phyloP scores from a whole-genome alignment of 2,329 filamentous ascomycete species.

The Epichloe baconii region DNA sequence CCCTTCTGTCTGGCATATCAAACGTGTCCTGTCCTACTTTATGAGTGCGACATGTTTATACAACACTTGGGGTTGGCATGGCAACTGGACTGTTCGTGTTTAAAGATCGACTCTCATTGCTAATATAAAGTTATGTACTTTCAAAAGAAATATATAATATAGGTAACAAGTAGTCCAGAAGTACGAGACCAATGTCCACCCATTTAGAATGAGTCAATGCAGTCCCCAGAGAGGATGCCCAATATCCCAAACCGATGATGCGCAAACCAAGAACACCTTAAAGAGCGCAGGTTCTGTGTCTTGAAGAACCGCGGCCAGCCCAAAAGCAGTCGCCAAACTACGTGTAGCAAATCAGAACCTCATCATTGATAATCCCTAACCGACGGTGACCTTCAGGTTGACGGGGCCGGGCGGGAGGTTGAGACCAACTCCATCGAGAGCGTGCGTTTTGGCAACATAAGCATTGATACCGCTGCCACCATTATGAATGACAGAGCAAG shows the following conservation, averaged over 20 bases:
- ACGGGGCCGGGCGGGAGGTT: constrained; percentile 21
- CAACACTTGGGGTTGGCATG: background rate
- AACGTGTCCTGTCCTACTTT: too few relatives aligned
- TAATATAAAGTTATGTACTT: constrained; percentile 5
- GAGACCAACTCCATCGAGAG: constrained; percentile 26
- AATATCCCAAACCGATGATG: background rate
- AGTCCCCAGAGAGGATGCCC: background rate
- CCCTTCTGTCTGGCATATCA: background rate
- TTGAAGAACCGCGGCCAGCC: background rate
- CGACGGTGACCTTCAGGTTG: constrained; percentile 19
- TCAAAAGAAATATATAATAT: constrained; percentile 6
- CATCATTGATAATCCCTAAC: constrained; percentile 10
- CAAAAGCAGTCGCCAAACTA: background rate
- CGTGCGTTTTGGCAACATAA: constrained; percentile 25
- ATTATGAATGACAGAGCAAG: constrained; percentile 28
- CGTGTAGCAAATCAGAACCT: background rate
- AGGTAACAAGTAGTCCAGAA: constrained; percentile 5
- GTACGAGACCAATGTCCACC: background rate
- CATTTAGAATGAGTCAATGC: constrained; percentile 1
- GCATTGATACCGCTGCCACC: constrained; percentile 24
- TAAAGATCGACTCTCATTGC: background rate
- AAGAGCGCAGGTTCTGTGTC: background rate
- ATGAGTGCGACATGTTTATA: too few relatives aligned
- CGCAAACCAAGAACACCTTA: background rate
- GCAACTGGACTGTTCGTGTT: background rate